A percentile compares a stretch with the other conserved stretches of the same genome.
Evolutionary conservation across 2,329 filamentous ascomycete species (phyloP).

Genomic region (Ophiosphaerella korrae): DNA sequence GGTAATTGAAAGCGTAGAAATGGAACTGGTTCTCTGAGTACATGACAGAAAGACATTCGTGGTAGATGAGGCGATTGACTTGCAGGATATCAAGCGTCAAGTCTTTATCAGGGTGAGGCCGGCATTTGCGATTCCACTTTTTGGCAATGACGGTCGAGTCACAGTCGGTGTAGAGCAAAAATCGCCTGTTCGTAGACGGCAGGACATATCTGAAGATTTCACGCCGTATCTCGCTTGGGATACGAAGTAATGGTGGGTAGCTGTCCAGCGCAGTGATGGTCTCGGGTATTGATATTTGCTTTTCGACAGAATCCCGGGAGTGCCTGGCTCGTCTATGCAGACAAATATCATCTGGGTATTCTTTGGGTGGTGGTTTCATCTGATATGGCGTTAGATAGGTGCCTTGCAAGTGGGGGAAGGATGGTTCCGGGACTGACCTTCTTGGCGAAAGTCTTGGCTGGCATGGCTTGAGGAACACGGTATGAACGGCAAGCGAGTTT

Average conservation of each 20-base stretch:
- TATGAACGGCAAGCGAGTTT: neutral
- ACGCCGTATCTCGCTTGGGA: constrained; percentile 46
- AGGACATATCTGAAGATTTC: constrained; percentile 47
- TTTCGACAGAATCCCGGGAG: constrained; percentile 39
- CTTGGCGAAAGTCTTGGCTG: constrained; percentile 41
- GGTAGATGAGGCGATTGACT: constrained; percentile 46
- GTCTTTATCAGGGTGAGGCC: constrained; percentile 40
- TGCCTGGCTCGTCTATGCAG: constrained; percentile 28
- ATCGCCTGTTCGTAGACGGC: constrained; percentile 48
- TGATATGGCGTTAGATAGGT: constrained; percentile 26
- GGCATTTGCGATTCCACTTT: constrained; percentile 44
- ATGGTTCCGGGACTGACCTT: constrained; percentile 34
- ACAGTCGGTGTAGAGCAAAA: constrained; percentile 54
- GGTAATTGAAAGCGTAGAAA: constrained; percentile 48
- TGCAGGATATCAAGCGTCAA: constrained; percentile 44
- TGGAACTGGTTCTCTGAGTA: constrained; percentile 49
- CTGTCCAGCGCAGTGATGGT: constrained; percentile 44
- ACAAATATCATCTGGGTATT: constrained; percentile 32
- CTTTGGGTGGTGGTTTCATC: constrained; percentile 34
- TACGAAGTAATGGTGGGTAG: constrained; percentile 44
- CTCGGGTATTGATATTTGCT: constrained; percentile 45
- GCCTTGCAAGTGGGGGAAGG: constrained; percentile 6
- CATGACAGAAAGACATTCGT: constrained; percentile 46
- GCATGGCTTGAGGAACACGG: constrained; percentile 27
- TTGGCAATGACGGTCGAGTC: constrained; percentile 46